Conservation (phyloP, 805 yeast species). For the Ogataea paradorogensis region DNA sequence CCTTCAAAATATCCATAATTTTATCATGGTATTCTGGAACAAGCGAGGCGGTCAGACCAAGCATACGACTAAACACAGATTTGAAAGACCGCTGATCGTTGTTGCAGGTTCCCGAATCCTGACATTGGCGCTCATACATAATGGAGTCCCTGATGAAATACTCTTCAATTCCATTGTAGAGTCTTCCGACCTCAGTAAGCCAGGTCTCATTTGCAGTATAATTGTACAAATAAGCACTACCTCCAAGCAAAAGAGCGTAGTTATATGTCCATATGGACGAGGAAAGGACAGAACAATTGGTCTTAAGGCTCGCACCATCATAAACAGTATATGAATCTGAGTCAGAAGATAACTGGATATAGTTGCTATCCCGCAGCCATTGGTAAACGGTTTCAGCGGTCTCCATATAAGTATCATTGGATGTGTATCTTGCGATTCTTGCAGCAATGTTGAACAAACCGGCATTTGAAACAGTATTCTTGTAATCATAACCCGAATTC, state of each 20-base stretch:
- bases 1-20: slow-evolving; percentile 34
- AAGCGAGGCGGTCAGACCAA: slow-evolving; percentile 55
- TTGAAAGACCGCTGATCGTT: slow-evolving; percentile 76
- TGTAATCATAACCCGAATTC: slow-evolving; percentile 85
- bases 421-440: slow-evolving; percentile 75
- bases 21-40: slow-evolving; percentile 47
- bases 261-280: slow-evolving; percentile 64
- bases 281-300: slow-evolving; percentile 49
- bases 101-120: slow-evolving; percentile 50
- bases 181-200: slow-evolving; percentile 37
- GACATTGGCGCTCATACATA: slow-evolving; percentile 65
- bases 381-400: slow-evolving; percentile 72
- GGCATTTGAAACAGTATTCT: slow-evolving; percentile 86
- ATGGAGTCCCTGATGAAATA: slow-evolving; percentile 48
- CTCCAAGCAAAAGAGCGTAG: slow-evolving; percentile 64
- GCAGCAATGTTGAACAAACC: slow-evolving; percentile 79
- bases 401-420: slow-evolving; percentile 67
- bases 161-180: slow-evolving; percentile 36
- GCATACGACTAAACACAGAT: slow-evolving; percentile 62
- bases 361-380: slow-evolving; percentile 45
- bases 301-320: slow-evolving; percentile 56
- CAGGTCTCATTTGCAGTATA: slow-evolving; percentile 49
- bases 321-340: slow-evolving; percentile 37
- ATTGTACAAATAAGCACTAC: slow-evolving; percentile 68
- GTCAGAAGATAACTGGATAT: slow-evolving; percentile 27